Base-by-base conservation (phyloP, 2,329 filamentous ascomycete species). In the Beauveria brongniartii region DNA sequence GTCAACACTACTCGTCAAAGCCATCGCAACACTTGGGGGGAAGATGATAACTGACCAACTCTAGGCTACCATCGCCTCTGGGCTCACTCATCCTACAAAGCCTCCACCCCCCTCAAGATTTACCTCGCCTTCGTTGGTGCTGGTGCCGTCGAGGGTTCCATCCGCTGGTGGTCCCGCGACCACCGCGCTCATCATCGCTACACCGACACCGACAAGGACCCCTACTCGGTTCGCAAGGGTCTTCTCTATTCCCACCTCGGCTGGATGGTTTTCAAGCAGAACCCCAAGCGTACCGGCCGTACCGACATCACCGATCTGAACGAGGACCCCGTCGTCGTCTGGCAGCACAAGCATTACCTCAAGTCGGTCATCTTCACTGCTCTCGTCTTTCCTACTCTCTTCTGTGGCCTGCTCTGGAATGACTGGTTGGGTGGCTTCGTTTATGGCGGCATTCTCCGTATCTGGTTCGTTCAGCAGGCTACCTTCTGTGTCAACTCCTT, bases 251-350 rank as follows among this genome's bases (percentile, higher is more conserved):
- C 85, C 18, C 72, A 77, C 78, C 79, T 95, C 61, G 91, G 91
- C 69, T 95, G 91, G 91, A 94, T 95, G 90, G 77, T 95, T 70
- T 86, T 95, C 82, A 93, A 93, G 82, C 91, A 95, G 79, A 93
- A 95, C 79, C 90, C 90, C 66, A 93, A 93, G 82, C 83, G 88
- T 64, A 90, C 91, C 69, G 91, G 91, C 70, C 89, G 91, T 64
- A 92, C 90, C 74, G 91, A 95, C 69, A 94, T 95, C 70, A 88
- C 88, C 69, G 91, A 95, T 70, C 79, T 95, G 67, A 94, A 94
- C 78, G 89, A 93, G 73, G 90, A 94, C 70, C 80, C 88, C 55
- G 84, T 95, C 63, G 91, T 95, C 48, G 83, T 92, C 68, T 94
- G 88, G 88, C 91, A 95, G 77, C 91, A 95, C 81, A 86, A 85